These are phyloP conservation scores for Pisolithus orientalis DNA, from an alignment of 768 basidiomycete genomes.

Conservation along the genomic window DNA sequence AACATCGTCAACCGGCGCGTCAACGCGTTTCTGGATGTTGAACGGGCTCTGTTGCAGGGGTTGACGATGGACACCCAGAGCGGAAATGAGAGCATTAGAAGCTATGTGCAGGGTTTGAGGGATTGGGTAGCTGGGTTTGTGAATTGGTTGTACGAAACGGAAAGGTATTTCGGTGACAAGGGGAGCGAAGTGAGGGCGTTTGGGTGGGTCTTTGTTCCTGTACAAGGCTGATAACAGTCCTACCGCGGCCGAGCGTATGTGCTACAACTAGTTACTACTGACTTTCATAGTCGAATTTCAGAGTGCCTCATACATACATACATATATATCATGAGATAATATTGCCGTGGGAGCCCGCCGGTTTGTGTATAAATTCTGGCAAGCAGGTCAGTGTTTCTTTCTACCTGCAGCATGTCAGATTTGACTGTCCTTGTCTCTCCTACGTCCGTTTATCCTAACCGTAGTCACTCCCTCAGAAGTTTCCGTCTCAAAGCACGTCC, in stretches of 20 bases:
- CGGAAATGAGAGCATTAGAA: constrained; percentile 20
- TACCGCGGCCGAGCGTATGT: too few species aligned
- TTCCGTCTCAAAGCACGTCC: constrained; percentile 24
- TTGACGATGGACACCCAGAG: constrained; percentile 9
- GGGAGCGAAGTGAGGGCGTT: constrained; percentile 53
- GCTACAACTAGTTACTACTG: too few species aligned
- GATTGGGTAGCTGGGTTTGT: constrained; percentile 52
- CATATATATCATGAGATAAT: neutral
- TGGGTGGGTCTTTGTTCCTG: constrained; percentile 54
- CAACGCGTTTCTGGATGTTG: constrained; percentile 22
- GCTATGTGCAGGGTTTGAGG: constrained; percentile 45
- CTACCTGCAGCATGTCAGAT: constrained; percentile 21
- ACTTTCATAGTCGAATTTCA: too few species aligned
- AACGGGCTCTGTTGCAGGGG: constrained; percentile 14
- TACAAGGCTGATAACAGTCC: neutral
- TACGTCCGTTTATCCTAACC: constrained; percentile 18
- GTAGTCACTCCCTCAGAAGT: constrained; percentile 12
- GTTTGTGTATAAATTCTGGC: too few species aligned
- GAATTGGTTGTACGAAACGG: constrained; percentile 63
- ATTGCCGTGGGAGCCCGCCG: neutral
- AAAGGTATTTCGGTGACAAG: constrained; percentile 52
- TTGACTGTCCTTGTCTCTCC: constrained; percentile 29
- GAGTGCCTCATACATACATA: too few species aligned
- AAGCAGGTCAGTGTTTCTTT: neutral
- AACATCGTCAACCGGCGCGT: constrained; percentile 22